Evolutionary conservation across 257 asterid species (phyloP).

Genomic region (Fraxinus excelsior): DNA sequence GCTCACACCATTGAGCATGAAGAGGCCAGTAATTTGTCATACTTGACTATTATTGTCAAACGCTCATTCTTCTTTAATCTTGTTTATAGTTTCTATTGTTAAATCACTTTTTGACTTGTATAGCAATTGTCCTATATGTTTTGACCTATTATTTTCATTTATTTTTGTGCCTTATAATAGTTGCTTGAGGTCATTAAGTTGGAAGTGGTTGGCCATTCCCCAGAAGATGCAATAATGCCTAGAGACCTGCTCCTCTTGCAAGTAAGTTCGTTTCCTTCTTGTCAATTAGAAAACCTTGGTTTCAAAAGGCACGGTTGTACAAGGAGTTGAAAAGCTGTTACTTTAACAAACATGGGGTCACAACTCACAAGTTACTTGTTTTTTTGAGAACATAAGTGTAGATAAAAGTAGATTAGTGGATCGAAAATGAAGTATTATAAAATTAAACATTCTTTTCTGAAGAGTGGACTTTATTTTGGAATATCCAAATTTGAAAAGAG

Average conservation of each 20-base stretch:
- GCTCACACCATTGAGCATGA: conserved; percentile 88
- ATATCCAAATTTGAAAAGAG: too few relatives aligned
- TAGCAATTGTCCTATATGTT: neutral
- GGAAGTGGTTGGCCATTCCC: conserved; percentile 67
- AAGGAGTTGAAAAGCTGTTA: neutral
- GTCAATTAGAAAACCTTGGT: neutral
- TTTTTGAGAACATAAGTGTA: neutral
- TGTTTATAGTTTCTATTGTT: neutral
- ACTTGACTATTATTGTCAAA: neutral
- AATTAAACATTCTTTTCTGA: too few relatives aligned
- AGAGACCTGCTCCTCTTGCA: conserved; percentile 81
- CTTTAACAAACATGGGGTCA: neutral
- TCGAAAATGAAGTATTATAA: too few relatives aligned
- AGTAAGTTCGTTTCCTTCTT: conserved; percentile 36
- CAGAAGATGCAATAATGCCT: conserved; percentile 70
- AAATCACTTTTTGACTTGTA: neutral
- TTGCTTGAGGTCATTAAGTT: conserved; percentile 85
- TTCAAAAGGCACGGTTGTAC: neutral
- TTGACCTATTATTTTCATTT: neutral
- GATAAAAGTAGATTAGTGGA: neutral
- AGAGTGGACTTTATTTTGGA: too few relatives aligned
- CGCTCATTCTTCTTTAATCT: neutral
- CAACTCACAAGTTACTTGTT: neutral
- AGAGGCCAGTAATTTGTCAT: conserved; percentile 62
- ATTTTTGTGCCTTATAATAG: conserved; percentile 36